phyloP scores from a whole-genome alignment of 169 alveolate genomes.

The Plasmodium gaboni region DNA sequence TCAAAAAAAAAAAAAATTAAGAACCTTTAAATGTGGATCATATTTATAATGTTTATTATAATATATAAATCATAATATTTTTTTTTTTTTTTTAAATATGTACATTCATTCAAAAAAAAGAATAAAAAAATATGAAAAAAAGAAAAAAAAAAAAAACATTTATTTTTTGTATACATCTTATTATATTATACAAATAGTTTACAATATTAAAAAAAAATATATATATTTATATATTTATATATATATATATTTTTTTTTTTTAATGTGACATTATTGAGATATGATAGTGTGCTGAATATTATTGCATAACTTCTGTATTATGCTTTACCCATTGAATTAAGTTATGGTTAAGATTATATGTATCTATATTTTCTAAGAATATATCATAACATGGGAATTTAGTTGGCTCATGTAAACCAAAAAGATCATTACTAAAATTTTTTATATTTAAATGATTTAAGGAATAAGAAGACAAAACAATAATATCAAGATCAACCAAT shows the following conservation, averaged over 20 bases:
- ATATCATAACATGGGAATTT: slow-evolving; percentile 70
- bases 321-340: slow-evolving; percentile 73
- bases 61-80: no score
- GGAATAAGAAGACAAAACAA: slow-evolving; percentile 55
- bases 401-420: slow-evolving; percentile 69
- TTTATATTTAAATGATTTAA: slow-evolving; percentile 68
- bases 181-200: no score
- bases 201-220: no score
- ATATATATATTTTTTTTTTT: not conserved
- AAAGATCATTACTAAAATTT: slow-evolving; percentile 65
- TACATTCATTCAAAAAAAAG: no score
- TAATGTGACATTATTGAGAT: not conserved
- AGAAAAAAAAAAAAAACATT: no score
- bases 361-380: slow-evolving; percentile 54
- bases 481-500: slow-evolving; percentile 52
- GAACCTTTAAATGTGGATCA: no score
- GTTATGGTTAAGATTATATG: slow-evolving; percentile 56
- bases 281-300: not conserved
- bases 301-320: slow-evolving; percentile 71
- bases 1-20: no score
- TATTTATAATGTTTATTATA: no score
- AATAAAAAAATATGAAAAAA: no score
- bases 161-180: no score
- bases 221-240: not conserved
- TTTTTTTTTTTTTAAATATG: no score